Conservation (phyloP, 129 eudicot genomes). For the Flaveria sonorensis region DNA sequence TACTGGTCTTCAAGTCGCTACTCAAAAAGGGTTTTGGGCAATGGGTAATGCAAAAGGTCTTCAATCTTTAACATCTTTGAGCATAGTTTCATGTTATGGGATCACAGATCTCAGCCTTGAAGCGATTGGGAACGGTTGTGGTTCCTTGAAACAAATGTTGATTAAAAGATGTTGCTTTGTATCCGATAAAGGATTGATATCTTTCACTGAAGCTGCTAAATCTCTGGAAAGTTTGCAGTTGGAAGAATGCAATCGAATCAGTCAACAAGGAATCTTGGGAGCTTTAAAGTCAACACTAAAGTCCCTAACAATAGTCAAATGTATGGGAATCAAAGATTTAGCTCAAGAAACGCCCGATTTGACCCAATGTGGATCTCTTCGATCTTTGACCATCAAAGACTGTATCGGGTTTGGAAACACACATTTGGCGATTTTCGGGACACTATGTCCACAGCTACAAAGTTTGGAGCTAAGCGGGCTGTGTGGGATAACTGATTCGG, state of each 20-base stretch:
- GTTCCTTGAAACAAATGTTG: conserved; percentile 61
- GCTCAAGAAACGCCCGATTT: conserved; percentile 33
- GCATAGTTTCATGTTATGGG: conserved; percentile 70
- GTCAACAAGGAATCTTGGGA: conserved; percentile 63
- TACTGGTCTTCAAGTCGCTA: conserved; percentile 58
- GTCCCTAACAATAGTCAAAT: conserved; percentile 68
- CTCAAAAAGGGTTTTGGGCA: conserved; percentile 91
- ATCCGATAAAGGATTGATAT: conserved; percentile 72
- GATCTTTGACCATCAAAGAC: conserved; percentile 61
- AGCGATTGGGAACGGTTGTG: conserved; percentile 78
- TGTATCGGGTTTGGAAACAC: conserved; percentile 72
- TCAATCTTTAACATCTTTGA: conserved; percentile 49
- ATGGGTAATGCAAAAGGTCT: conserved; percentile 91
- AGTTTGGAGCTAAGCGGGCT: conserved; percentile 81
- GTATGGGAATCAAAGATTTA: conserved; percentile 79
- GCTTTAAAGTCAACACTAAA: conserved; percentile 62
- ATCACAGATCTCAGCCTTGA: conserved; percentile 72
- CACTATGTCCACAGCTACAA: conserved; percentile 66
- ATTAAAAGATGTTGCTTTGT: conserved; percentile 78
- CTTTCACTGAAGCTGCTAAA: conserved; percentile 54
- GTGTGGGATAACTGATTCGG: conserved; percentile 65
- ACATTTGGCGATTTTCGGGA: conserved; percentile 63
- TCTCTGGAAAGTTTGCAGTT: conserved; percentile 74
- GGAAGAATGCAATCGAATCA: conserved; percentile 82
- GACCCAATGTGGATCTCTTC: conserved; percentile 70